These are phyloP conservation scores for Alternaria alternata DNA, from an alignment of 2,329 filamentous ascomycete genomes.

Conservation along the genomic window DNA sequence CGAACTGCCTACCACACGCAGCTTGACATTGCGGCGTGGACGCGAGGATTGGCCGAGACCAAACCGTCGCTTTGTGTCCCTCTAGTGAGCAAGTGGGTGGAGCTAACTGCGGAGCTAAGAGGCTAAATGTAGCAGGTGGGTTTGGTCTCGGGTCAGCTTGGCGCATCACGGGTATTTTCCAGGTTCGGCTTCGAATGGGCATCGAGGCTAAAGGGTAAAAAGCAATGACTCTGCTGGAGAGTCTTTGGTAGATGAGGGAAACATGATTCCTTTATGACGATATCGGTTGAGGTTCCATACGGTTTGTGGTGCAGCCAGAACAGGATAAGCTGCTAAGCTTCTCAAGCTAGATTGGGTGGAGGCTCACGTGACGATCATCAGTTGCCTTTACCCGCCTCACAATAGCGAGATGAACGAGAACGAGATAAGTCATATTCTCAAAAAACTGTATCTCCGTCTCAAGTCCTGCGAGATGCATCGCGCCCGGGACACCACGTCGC, in stretches of 20 bases:
- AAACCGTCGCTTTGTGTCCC: not conserved
- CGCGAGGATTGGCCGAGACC: not conserved
- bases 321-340: not conserved
- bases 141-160: not conserved
- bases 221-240: not conserved
- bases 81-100: conserved; percentile 1
- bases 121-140: conserved; percentile 15
- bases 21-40: not conserved
- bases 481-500: not conserved
- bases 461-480: not conserved
- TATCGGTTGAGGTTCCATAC: not conserved
- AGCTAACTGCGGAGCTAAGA: not conserved
- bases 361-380: not conserved
- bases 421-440: not conserved
- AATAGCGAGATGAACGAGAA: not conserved
- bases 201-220: conserved; percentile 1
- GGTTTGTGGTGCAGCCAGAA: not conserved
- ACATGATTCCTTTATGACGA: not conserved
- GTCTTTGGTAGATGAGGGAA: not conserved
- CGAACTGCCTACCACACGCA: not conserved
- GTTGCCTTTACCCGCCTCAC: not conserved
- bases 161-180: conserved; percentile 10
- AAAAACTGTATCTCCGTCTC: not conserved
- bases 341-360: not conserved
- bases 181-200: not conserved